Evolutionary conservation across 768 basidiomycete genomes (phyloP).

Genomic region (Phlebiopsis gigantea): DNA sequence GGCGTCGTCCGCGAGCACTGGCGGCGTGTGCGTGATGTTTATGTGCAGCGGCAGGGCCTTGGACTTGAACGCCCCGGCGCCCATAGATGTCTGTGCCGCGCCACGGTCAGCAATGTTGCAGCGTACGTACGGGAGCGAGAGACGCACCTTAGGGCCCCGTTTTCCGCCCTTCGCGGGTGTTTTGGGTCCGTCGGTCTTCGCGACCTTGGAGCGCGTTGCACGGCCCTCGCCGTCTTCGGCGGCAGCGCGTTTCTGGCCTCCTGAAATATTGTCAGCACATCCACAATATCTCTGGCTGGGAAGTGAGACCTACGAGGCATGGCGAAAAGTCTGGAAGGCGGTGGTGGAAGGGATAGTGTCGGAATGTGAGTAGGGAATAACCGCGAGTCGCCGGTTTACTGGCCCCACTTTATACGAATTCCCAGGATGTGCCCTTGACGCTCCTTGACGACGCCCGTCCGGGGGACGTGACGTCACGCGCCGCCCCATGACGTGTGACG

Average conservation of each 20-base stretch:
- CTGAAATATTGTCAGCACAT: neutral
- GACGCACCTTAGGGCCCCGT: constrained; percentile 44
- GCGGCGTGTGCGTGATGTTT: constrained; percentile 61
- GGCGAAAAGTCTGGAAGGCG: neutral
- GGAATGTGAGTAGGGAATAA: neutral
- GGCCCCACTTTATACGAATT: constrained; percentile 1
- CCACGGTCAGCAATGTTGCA: neutral
- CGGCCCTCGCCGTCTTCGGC: constrained; percentile 17
- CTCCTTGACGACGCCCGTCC: neutral
- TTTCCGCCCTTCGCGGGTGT: constrained; percentile 31
- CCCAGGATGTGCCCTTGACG: neutral
- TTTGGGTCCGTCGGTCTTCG: constrained; percentile 36
- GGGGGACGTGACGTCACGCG: constrained; percentile 4
- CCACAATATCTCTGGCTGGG: neutral
- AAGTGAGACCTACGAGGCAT: neutral
- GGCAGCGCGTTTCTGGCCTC: constrained; percentile 22
- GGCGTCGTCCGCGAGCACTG: constrained; percentile 32
- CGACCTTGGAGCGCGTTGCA: constrained; percentile 38
- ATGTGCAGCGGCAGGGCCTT: constrained; percentile 53
- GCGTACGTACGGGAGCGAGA: neutral
- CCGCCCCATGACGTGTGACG: neutral
- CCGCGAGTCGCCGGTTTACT: neutral
- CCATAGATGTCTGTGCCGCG: constrained; percentile 4
- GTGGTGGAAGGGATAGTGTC: neutral
- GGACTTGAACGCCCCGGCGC: constrained; percentile 7